Conservation (phyloP, 768 basidiomycete species). For the Mycena alexandri region DNA sequence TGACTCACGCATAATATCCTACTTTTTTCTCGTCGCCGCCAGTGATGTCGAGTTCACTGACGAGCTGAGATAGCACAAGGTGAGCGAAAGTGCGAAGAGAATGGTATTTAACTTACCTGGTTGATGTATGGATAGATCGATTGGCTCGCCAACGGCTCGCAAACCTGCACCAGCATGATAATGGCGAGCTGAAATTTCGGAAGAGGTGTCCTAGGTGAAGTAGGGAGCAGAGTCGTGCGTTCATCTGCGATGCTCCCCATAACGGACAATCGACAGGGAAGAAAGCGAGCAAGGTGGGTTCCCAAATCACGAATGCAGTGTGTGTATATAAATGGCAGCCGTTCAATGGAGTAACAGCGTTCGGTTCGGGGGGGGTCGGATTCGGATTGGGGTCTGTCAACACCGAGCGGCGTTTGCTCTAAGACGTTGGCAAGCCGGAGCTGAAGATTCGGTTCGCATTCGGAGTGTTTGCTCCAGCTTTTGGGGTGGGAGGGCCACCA, state of each 20-base stretch:
- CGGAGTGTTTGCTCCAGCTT: too few relatives aligned
- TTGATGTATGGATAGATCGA: slow-evolving; percentile 75
- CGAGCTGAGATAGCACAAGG: neutral
- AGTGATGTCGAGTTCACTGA: slow-evolving; percentile 48
- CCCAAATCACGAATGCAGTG: too few relatives aligned
- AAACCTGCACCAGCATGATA: slow-evolving; percentile 61
- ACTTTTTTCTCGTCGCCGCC: slow-evolving; percentile 56
- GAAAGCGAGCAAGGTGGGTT: neutral
- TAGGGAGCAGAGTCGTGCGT: slow-evolving; percentile 49
- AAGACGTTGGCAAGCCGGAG: too few relatives aligned
- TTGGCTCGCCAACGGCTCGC: slow-evolving; percentile 66
- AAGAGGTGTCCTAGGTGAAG: slow-evolving; percentile 54
- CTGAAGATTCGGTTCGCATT: too few relatives aligned
- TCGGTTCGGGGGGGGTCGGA: too few relatives aligned
- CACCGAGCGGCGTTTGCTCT: too few relatives aligned
- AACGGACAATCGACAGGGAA: neutral
- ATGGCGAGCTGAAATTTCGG: slow-evolving; percentile 64
- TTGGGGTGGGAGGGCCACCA: too few relatives aligned
- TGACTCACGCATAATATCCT: slow-evolving; percentile 60
- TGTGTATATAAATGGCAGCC: too few relatives aligned
- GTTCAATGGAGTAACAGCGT: too few relatives aligned
- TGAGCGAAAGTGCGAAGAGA: neutral
- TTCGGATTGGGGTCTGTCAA: too few relatives aligned
- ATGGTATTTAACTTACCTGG: slow-evolving; percentile 52
- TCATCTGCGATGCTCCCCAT: slow-evolving; percentile 38